Conservation (phyloP, 768 basidiomycete genomes). For the Chalciporus piperatus region DNA sequence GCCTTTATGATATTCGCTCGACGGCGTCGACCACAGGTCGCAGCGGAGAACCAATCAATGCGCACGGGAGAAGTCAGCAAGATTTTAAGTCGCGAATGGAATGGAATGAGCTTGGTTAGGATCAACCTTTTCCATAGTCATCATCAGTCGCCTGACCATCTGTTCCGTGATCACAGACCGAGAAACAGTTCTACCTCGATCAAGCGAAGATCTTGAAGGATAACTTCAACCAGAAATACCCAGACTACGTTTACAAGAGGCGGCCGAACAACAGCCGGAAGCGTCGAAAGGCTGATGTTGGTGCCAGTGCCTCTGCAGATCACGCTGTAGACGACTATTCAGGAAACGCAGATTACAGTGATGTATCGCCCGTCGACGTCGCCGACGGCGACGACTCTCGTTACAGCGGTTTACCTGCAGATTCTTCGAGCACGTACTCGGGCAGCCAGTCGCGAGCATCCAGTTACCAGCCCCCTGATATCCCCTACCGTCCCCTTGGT, state of each 20-base stretch:
- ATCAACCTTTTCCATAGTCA: not conserved
- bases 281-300: constrained; percentile 43
- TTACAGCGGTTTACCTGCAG: constrained; percentile 13
- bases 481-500: constrained; percentile 22
- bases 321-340: constrained; percentile 32
- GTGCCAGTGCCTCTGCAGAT: constrained; percentile 29
- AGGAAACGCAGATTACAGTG: constrained; percentile 32
- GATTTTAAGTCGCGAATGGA: constrained; percentile 85
- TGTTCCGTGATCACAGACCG: constrained; percentile 42
- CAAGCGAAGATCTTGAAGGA: constrained; percentile 86
- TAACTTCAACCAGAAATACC: constrained; percentile 80
- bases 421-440: constrained; percentile 15
- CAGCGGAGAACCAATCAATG: constrained; percentile 85
- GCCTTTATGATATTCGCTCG: constrained; percentile 94
- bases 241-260: constrained; percentile 86
- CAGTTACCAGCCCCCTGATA: constrained; percentile 27
- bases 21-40: constrained; percentile 76
- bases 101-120: constrained; percentile 68
- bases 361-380: constrained; percentile 39
- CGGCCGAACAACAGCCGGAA: constrained; percentile 85
- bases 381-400: constrained; percentile 23
- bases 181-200: constrained; percentile 86
- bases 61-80: constrained; percentile 90
- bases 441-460: constrained; percentile 15
- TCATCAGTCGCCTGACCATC: constrained; percentile 13